Conservation (phyloP, 345 rosid genomes). For the Balakata baccata region DNA sequence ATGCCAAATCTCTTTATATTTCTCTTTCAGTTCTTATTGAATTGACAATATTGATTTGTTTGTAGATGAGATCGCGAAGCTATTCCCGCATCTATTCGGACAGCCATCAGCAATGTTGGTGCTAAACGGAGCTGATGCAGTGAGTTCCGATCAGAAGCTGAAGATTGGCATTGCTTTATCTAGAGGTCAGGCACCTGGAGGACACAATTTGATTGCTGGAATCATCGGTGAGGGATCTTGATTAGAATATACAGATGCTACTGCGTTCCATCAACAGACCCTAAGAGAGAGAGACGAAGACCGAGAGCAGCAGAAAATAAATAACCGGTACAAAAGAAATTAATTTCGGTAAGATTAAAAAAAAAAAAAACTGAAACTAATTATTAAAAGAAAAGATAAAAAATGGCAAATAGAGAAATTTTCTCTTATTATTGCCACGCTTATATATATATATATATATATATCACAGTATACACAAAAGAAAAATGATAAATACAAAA, state of each 20-base stretch:
- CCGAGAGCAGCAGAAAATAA: no score
- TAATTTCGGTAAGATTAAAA: no score
- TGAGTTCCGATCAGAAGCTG: slow-evolving; percentile 46
- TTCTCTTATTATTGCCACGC: no score
- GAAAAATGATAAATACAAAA: no score
- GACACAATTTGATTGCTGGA: slow-evolving; percentile 94
- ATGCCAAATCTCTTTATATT: background rate
- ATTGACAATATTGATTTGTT: background rate
- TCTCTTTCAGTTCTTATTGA: background rate
- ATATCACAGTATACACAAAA: no score
- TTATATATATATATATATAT: no score
- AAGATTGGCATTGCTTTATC: slow-evolving; percentile 94
- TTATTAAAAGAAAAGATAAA: no score
- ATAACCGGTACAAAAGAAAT: no score
- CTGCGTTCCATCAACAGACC: no score
- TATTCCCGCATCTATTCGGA: slow-evolving; percentile 80
- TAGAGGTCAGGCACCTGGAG: slow-evolving; percentile 99
- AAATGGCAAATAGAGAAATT: no score
- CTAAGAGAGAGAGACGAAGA: no score
- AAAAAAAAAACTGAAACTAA: no score
- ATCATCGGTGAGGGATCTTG: slow-evolving; percentile 58
- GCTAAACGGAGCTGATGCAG: slow-evolving; percentile 35
- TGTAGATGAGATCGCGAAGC: slow-evolving; percentile 81
- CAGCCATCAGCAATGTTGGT: slow-evolving; percentile 75
- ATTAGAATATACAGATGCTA: background rate